Percentiles rank a stretch among this genome's conserved stretches.
Evolutionary conservation across 1,284 basidiomycete species (phyloP).

Genomic region (Mycosarcoma mackinlayi): DNA sequence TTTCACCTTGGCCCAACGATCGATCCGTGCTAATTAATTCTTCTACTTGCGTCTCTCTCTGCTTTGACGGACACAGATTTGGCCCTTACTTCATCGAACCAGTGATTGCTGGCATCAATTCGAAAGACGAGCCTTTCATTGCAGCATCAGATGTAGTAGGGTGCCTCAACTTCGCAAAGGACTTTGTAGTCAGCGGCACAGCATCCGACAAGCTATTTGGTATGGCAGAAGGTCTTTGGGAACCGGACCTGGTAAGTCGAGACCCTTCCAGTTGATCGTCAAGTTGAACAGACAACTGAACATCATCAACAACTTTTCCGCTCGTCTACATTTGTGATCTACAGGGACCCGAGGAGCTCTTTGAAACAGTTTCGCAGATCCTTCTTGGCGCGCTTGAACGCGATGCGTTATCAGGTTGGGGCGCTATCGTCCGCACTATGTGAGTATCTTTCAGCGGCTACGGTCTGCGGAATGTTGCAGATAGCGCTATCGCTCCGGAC

Average conservation of each 20-base stretch:
- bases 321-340: background rate
- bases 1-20: background rate
- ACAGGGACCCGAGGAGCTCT: constrained; percentile 90
- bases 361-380: constrained; percentile 98
- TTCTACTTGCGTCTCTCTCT: background rate
- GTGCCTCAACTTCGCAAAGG: constrained; percentile 92
- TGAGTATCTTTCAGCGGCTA: too few species aligned
- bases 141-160: constrained; percentile 96
- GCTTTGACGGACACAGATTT: constrained; percentile 71
- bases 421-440: constrained; percentile 94
- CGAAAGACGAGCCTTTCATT: constrained; percentile 89
- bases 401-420: constrained; percentile 97
- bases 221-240: constrained; percentile 98
- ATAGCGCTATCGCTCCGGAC: background rate
- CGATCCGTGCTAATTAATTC: too few species aligned
- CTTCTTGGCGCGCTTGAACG: constrained; percentile 94
- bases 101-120: constrained; percentile 88
- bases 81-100: constrained; percentile 98
- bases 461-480: background rate
- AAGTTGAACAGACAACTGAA: constrained; percentile 1
- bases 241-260: constrained; percentile 80
- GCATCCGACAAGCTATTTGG: constrained; percentile 92
- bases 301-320: background rate
- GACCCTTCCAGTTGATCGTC: too few species aligned
- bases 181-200: constrained; percentile 96